A percentile compares a stretch with the other conserved stretches of the same genome.
These are phyloP conservation scores for Caulochytrium protostelioides DNA, from an alignment of 371 early-diverging fungal species.

Conservation along the genomic window DNA sequence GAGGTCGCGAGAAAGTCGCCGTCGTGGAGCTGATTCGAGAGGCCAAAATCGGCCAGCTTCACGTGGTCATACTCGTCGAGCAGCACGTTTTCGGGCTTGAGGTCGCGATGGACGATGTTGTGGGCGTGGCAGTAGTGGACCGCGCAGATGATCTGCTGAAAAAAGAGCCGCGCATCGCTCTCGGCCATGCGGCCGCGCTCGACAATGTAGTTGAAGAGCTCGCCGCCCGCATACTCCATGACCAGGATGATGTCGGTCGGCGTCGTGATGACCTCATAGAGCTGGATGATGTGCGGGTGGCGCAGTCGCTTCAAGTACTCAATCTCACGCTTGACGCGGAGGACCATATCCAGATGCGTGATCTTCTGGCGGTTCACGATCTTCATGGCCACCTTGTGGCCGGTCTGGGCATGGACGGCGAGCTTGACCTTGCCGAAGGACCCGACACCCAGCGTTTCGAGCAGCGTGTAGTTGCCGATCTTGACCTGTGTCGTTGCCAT, in stretches of 20 bases:
- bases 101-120: slow-evolving; percentile 81
- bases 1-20: slow-evolving; percentile 88
- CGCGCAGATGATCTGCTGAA: slow-evolving; percentile 94
- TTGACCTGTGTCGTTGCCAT: slow-evolving; percentile 12
- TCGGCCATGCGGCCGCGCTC: slow-evolving; percentile 81
- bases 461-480: slow-evolving; percentile 67
- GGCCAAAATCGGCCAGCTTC: slow-evolving; percentile 92
- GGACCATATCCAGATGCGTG: slow-evolving; percentile 76
- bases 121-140: slow-evolving; percentile 95
- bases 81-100: slow-evolving; percentile 43
- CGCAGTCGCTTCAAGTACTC: slow-evolving; percentile 80
- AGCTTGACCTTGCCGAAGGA: slow-evolving; percentile 95
- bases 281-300: slow-evolving; percentile 94
- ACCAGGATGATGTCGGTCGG: slow-evolving; percentile 91
- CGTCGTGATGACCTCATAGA: slow-evolving; percentile 92
- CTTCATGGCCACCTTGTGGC: slow-evolving; percentile 88
- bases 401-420: slow-evolving; percentile 76
- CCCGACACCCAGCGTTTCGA: slow-evolving; percentile 84
- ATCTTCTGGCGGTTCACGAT: slow-evolving; percentile 76
- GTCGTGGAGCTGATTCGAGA: slow-evolving; percentile 84
- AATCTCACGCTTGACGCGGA: slow-evolving; percentile 88
- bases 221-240: slow-evolving; percentile 89
- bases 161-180: slow-evolving; percentile 71
- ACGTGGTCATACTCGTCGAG: slow-evolving; percentile 85
- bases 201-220: slow-evolving; percentile 90